Conservation (phyloP, 2,329 filamentous ascomycete genomes). For the Aspergillus latus region DNA sequence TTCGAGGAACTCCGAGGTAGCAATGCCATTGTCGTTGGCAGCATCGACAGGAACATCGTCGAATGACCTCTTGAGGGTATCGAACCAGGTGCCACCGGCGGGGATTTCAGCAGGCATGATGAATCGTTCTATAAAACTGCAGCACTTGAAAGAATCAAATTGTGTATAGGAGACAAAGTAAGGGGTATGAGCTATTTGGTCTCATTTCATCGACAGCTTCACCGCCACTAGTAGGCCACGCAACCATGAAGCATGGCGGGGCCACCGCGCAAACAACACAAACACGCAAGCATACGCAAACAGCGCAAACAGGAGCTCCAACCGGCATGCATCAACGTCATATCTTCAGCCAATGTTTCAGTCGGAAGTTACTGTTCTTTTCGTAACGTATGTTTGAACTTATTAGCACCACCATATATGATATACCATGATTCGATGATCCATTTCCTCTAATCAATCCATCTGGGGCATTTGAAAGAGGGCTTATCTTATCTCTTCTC, state of each 20-base stretch:
- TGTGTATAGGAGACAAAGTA: conserved; percentile 8
- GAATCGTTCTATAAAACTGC: conserved; percentile 5
- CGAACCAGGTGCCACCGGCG: conserved; percentile 68
- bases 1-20: conserved; percentile 85
- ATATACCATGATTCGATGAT: not conserved
- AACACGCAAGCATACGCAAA: no score
- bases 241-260: conserved; percentile 29
- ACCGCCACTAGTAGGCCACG: conserved; percentile 33
- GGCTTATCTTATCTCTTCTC: not conserved
- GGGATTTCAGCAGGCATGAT: conserved; percentile 34
- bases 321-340: conserved; percentile 32
- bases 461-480: not conserved
- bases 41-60: conserved; percentile 74
- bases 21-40: conserved; percentile 71
- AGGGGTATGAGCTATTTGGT: conserved; percentile 9
- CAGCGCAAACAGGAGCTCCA: conserved; percentile 11
- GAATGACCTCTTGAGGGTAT: conserved; percentile 82
- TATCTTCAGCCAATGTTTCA: conserved; percentile 17
- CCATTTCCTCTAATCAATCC: not conserved
- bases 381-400: no score
- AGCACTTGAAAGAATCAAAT: conserved; percentile 3
- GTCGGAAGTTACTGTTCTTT: not conserved
- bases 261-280: no score
- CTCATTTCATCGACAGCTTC: conserved; percentile 23
- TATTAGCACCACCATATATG: no score